Evolutionary conservation across 2,329 filamentous ascomycete genomes (phyloP), one percentile per base, ranked within the genome.

Genomic region (Xenoacremonium recifei): DNA sequence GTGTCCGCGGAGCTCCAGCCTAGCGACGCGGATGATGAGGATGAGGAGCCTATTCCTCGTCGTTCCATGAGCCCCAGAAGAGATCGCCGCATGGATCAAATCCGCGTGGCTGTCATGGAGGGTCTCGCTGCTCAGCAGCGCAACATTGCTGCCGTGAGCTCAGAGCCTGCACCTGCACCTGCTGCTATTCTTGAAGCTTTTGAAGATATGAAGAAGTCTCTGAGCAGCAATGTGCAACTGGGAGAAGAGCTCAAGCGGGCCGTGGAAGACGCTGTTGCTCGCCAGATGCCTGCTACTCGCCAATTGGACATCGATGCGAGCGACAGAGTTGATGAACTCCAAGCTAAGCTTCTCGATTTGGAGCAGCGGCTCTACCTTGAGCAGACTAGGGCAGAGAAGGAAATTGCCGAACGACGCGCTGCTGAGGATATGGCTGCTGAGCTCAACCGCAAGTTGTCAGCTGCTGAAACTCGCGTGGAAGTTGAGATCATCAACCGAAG

Each of bases 11-110:
- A 89, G 21, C 59, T 77, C 4, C 75, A 80, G 35, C 83, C 95
- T 45, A 96, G 92, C 61, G 93, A 97, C 67, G 92, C 93, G 10
- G 92, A 97, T 62, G 91, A 96, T 48, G 90, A 96, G 60, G 91
- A 95, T 51, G 90, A 96, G 17, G 87, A 84, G 42, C 77, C 81
- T 41, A 48, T 69, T 45, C 68, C 75, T 48, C 75, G 81, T 60
- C 83, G 88, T 38, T 86, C 87, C 5, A 76, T 84, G 53, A 96
- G 91, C 53, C 89, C 90, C 15, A 79, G 80, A 43, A 79, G 84
- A 47, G 89, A 95, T 59, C 84, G 84, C 55, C 89, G 82, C 54
- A 66, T 91, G 55, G 90, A 96, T 44, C 89, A 92, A 62, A 89
- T 99, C 50, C 85, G 84, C 40, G 71, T 73, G 18, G 80, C 81